A percentile compares a stretch with the other conserved stretches of the same genome.
phyloP scores from a whole-genome alignment of 2,329 filamentous ascomycete genomes.

The Aspergillus novoparasiticus region DNA sequence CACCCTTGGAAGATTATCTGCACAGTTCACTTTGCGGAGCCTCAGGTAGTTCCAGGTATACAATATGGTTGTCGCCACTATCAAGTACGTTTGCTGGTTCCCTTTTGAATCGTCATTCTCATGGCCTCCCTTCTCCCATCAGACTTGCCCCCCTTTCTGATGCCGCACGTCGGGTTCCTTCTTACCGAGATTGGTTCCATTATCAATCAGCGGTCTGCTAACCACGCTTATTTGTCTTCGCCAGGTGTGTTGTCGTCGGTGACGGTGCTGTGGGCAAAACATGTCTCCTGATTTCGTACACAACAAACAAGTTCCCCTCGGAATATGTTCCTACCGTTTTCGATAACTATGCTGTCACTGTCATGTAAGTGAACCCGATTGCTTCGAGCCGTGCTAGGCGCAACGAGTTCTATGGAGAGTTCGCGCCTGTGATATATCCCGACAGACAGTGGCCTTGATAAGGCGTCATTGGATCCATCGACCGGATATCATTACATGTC shows the following conservation, averaged over 20 bases:
- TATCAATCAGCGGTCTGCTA: conserved; percentile 16
- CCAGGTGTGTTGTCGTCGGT: conserved; percentile 95
- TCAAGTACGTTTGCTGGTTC: conserved; percentile 55
- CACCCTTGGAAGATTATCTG: conserved; percentile 15
- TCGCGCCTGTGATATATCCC: background rate
- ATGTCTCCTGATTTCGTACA: conserved; percentile 98
- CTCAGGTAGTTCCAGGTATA: conserved; percentile 15
- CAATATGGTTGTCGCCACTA: conserved; percentile 64
- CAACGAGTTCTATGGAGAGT: background rate
- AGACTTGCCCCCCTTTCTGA: conserved; percentile 12
- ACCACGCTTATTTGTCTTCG: conserved; percentile 19
- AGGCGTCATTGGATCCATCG: background rate
- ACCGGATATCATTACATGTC: background rate
- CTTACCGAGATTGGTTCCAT: conserved; percentile 15
- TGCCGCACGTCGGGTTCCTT: conserved; percentile 1
- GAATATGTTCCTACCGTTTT: conserved; percentile 99
- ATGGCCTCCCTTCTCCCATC: conserved; percentile 13
- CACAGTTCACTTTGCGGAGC: conserved; percentile 14
- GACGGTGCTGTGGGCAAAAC: conserved; percentile 99
- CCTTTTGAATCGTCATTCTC: conserved; percentile 11
- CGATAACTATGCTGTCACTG: conserved; percentile 99
- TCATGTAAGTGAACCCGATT: conserved; percentile 75
- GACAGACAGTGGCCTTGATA: background rate
- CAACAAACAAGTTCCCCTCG: conserved; percentile 98
- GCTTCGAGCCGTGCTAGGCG: background rate